Percentiles rank a stretch among this genome's conserved stretches.
Evolutionary conservation across 1,284 basidiomycete genomes (phyloP).

Genomic region (Neonothopanus nambi): DNA sequence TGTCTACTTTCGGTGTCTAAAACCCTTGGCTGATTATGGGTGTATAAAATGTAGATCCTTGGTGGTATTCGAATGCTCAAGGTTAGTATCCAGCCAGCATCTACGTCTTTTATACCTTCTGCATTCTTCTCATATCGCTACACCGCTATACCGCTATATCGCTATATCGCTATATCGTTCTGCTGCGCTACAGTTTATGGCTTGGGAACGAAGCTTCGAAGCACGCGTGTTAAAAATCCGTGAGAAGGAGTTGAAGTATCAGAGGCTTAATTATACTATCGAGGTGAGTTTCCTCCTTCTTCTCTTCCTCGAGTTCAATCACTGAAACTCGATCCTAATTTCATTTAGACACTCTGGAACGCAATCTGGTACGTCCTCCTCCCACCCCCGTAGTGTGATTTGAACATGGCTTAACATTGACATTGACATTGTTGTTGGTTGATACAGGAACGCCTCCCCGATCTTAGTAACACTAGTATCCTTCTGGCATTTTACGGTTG

Average conservation of each 20-base stretch:
- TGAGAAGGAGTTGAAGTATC: slow-evolving; percentile 79
- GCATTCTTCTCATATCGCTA: no score
- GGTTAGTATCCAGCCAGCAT: slow-evolving; percentile 35
- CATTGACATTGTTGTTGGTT: no score
- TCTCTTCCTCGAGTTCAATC: slow-evolving; percentile 1
- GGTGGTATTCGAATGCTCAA: slow-evolving; percentile 94
- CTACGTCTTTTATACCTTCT: no score
- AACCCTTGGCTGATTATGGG: not conserved
- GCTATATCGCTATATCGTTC: no score
- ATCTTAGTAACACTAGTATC: slow-evolving; percentile 76
- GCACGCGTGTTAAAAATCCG: slow-evolving; percentile 72
- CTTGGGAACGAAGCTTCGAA: slow-evolving; percentile 93
- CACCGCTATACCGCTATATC: no score
- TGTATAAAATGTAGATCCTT: slow-evolving; percentile 51
- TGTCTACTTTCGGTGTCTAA: not conserved
- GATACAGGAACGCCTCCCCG: slow-evolving; percentile 66
- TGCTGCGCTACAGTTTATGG: slow-evolving; percentile 76
- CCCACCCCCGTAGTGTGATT: slow-evolving; percentile 11
- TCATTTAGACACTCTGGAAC: slow-evolving; percentile 63
- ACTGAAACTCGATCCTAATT: not conserved
- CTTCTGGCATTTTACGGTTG: slow-evolving; percentile 83
- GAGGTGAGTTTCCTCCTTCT: slow-evolving; percentile 50
- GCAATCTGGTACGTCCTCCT: slow-evolving; percentile 66
- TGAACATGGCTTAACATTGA: slow-evolving; percentile 1
- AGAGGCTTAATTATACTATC: slow-evolving; percentile 83